A percentile compares a stretch with the other conserved stretches of the same genome.
Conservation (phyloP, 208 protist genomes). For the Leishmania tropica region DNA sequence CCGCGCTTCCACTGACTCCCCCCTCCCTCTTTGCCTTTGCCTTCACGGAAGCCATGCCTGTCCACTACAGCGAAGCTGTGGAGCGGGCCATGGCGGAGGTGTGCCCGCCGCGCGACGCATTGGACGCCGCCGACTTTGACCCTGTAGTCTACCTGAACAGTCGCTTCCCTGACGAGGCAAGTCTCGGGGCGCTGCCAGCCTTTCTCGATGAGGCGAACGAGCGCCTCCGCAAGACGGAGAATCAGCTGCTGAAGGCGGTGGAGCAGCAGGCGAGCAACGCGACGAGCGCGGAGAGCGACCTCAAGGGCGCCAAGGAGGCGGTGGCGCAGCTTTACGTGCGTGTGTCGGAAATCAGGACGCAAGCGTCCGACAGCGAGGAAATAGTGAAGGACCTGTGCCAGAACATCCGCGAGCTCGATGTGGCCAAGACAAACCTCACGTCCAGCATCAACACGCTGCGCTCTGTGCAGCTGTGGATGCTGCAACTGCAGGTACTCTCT, state of each 20-base stretch:
- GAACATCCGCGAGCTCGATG: conserved; percentile 95
- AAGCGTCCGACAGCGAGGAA: conserved; percentile 92
- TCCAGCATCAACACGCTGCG: conserved; percentile 92
- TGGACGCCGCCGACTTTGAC: conserved; percentile 90
- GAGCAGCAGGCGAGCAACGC: conserved; percentile 86
- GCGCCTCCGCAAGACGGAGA: conserved; percentile 87
- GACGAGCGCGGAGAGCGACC: conserved; percentile 74
- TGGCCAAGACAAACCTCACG: conserved; percentile 94
- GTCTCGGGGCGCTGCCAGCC: conserved; percentile 80
- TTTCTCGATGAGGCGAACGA: conserved; percentile 83
- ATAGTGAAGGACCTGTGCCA: conserved; percentile 94
- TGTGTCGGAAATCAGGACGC: conserved; percentile 91
- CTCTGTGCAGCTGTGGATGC: conserved; percentile 92
- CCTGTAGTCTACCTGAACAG: conserved; percentile 95
- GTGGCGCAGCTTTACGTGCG: conserved; percentile 89
- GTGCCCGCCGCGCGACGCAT: conserved; percentile 76
- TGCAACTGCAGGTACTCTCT: conserved; percentile 86
- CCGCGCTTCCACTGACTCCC: too few species aligned
- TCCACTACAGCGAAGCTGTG: conserved; percentile 74
- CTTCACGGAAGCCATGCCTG: conserved; percentile 26
- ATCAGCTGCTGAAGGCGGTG: conserved; percentile 90
- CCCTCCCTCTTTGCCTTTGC: background rate
- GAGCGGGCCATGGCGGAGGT: conserved; percentile 82
- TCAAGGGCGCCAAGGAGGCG: conserved; percentile 82
- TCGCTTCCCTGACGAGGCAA: conserved; percentile 90